Percentiles rank a stretch among this genome's conserved stretches.
phyloP scores from a whole-genome alignment of 805 yeast genomes.

The Maudiozyma barnettii region DNA sequence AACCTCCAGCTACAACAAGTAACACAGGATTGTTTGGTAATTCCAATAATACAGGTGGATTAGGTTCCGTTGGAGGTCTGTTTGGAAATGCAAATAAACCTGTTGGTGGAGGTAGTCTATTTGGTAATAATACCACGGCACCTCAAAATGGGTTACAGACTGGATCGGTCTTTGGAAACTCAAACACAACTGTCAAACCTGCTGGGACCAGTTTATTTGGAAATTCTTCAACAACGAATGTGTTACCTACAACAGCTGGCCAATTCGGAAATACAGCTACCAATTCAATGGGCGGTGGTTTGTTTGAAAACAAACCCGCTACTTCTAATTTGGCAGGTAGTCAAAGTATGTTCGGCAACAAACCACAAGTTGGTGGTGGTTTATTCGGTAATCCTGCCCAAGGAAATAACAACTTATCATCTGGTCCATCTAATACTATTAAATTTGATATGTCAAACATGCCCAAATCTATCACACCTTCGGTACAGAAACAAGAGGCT shows the following conservation, averaged over 20 bases:
- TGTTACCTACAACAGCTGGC: neutral
- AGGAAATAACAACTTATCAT: neutral
- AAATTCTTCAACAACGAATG: neutral
- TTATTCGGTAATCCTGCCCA: slow-evolving; percentile 5
- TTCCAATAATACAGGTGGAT: slow-evolving; percentile 1
- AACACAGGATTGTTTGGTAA: slow-evolving; percentile 8
- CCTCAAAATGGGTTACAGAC: neutral
- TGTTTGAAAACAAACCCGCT: slow-evolving; percentile 12
- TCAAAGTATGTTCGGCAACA: slow-evolving; percentile 11
- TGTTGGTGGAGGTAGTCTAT: slow-evolving; percentile 7
- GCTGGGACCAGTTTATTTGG: neutral
- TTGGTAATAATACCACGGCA: slow-evolving; percentile 8
- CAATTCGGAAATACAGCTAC: neutral
- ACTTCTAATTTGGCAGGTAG: neutral
- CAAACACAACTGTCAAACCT: neutral
- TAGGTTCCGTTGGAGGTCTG: slow-evolving; percentile 7
- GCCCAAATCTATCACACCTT: slow-evolving; percentile 33
- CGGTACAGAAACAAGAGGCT: slow-evolving; percentile 10
- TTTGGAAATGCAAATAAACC: slow-evolving; percentile 7
- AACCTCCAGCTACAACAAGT: slow-evolving; percentile 3
- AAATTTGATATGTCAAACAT: slow-evolving; percentile 28
- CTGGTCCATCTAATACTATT: slow-evolving; percentile 25
- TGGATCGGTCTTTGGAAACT: neutral
- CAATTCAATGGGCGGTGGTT: neutral
- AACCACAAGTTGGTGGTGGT: slow-evolving; percentile 4